Evolutionary conservation across 495 filamentous ascomycete species (phyloP), one percentile per base, ranked within the genome.

Genomic region (Aspergillus asperescens): DNA sequence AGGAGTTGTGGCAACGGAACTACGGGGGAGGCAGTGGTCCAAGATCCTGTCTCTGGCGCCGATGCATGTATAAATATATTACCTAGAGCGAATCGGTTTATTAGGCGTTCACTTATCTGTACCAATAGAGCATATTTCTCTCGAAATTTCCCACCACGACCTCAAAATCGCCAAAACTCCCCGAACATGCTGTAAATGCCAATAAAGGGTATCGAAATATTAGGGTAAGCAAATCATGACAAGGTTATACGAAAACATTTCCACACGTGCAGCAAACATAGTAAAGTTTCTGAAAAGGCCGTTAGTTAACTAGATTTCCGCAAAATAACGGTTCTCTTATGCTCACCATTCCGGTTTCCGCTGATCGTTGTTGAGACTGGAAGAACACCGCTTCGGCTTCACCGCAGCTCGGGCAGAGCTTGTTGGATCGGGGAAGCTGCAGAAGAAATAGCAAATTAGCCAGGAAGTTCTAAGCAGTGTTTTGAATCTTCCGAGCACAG

Each of bases 31-130:
- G 72, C 83, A 92, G 67, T 97, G 94, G 91, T 93, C 89, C 44
- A 97, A 96, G 80, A 96, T 99, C 60, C 75, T 99, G 67, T 95
- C 89, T 53, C 77, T 99, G 79, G 93, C 93, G 24, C 90, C 93
- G 8, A 87, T 93, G 81, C 86, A 96, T 70, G 80, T 93, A 61
- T 97, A 84, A 76, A 66, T 70, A 60, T 66, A 64, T 59, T 54
- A 44, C 41, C 52, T 55, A 57, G 62, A 73, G 69, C 66, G 65
- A 57, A 56, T 59, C 54, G 56, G 66, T 58, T 57, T 65, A 22
- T 47, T 54, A 32, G 28, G 28, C 56, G 59, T 64, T 53, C 50
- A 58, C 50, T 58, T 60, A 59, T 56, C 58, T 60, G 65, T 71
- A 71, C 49, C 60, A 65, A 66, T 71, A 68, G 59, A 63, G 47